These are phyloP conservation scores for Globisporangium mamillatum DNA, from an alignment of 352 stramenopile genomes.

Conservation along the genomic window DNA sequence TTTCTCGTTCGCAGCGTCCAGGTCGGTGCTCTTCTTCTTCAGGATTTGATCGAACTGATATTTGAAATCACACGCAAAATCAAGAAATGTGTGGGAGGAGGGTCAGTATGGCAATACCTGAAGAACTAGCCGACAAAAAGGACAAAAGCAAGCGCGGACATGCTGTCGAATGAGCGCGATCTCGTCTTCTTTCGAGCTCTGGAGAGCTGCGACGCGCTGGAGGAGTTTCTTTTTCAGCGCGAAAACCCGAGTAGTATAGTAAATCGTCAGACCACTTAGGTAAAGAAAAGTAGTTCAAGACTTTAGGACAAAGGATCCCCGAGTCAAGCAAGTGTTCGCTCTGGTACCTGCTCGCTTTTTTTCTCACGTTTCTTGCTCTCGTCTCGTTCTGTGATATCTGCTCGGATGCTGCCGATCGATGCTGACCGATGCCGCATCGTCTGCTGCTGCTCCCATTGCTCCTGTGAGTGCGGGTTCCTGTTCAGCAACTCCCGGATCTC, in stretches of 20 bases:
- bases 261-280: too few relatives aligned
- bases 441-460: constrained; percentile 21
- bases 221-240: constrained; percentile 28
- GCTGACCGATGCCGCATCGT: constrained; percentile 16
- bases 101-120: not conserved
- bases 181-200: constrained; percentile 65
- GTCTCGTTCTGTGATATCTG: not conserved
- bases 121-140: not conserved
- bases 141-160: constrained; percentile 14
- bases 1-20: constrained; percentile 29
- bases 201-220: constrained; percentile 48
- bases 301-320: not conserved
- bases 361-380: constrained; percentile 26
- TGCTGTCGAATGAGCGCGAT: constrained; percentile 72
- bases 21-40: constrained; percentile 46
- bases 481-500: constrained; percentile 63
- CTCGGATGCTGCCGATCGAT: constrained; percentile 20
- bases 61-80: not conserved
- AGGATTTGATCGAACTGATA: constrained; percentile 62
- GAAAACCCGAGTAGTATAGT: too few relatives aligned
- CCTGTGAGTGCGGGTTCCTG: constrained; percentile 23
- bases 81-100: not conserved
- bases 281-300: not conserved
- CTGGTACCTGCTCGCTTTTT: constrained; percentile 25
- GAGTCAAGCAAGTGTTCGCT: not conserved